phyloP scores from a whole-genome alignment of 805 yeast genomes.

The Starmerella vaccinii region DNA sequence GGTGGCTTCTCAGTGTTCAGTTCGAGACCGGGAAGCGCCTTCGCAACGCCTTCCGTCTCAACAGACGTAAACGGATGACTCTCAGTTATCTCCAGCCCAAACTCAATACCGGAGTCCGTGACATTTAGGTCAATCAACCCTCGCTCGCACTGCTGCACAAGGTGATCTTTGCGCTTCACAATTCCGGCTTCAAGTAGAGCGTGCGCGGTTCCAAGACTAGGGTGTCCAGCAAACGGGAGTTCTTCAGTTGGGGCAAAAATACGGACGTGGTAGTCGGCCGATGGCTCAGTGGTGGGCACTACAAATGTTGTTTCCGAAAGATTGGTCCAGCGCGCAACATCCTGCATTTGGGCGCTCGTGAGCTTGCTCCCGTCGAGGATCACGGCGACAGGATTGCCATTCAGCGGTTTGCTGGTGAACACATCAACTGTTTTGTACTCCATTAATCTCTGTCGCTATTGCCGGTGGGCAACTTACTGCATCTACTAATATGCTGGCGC shows the following conservation, averaged over 20 bases:
- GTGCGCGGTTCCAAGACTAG: conserved; percentile 40
- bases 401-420: conserved; percentile 33
- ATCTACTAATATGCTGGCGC: too few relatives aligned
- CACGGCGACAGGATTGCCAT: conserved; percentile 51
- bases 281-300: conserved; percentile 32
- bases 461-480: too few relatives aligned
- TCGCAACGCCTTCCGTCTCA: neutral
- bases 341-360: conserved; percentile 36
- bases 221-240: conserved; percentile 57
- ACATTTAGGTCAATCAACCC: conserved; percentile 34
- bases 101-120: conserved; percentile 30
- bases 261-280: conserved; percentile 41
- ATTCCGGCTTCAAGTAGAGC: conserved; percentile 17
- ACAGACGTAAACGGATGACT: neutral
- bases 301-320: conserved; percentile 50
- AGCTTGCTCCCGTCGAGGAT: conserved; percentile 35
- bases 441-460: too few relatives aligned
- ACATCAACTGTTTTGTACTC: conserved; percentile 34
- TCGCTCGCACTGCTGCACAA: conserved; percentile 21
- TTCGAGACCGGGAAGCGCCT: neutral
- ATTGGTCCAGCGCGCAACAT: conserved; percentile 50
- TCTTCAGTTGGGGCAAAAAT: conserved; percentile 42
- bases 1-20: conserved; percentile 3
- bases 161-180: conserved; percentile 13
- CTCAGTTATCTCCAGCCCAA: conserved; percentile 7